Evolutionary conservation across 225 moss, liverwort and hornwort genomes (phyloP).

Genomic region (Anthoceros angustus): DNA sequence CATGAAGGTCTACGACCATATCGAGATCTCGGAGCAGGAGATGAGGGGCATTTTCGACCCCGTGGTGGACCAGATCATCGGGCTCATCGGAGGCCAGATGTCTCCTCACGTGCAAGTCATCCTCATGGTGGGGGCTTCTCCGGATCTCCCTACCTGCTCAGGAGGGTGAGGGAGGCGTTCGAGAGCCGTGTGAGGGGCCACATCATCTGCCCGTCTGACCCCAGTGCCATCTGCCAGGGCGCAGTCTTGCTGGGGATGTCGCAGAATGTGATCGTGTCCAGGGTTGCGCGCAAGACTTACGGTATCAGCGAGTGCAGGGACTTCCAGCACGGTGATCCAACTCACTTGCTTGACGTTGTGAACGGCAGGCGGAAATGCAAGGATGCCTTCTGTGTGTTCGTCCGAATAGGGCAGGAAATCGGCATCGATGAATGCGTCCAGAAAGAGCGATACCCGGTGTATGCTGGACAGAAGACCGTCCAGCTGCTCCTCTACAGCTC

Average conservation of each 20-base stretch:
- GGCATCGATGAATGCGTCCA: conserved; percentile 13
- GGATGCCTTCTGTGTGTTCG: conserved; percentile 8
- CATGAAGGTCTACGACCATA: conserved; percentile 38
- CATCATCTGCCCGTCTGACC: conserved; percentile 32
- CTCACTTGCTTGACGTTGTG: conserved; percentile 14
- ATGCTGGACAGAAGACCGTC: conserved; percentile 11
- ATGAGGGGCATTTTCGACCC: conserved; percentile 34
- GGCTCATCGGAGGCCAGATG: conserved; percentile 25
- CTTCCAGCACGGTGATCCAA: conserved; percentile 12
- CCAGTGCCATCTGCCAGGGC: conserved; percentile 35
- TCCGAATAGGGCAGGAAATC: conserved; percentile 12
- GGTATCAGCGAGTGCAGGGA: conserved; percentile 15
- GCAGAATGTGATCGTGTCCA: conserved; percentile 19
- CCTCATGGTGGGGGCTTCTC: conserved; percentile 52
- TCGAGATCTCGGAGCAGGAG: conserved; percentile 21
- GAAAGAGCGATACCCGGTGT: conserved; percentile 11
- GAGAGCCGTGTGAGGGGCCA: conserved; percentile 10
- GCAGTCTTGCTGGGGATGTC: conserved; percentile 36
- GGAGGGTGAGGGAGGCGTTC: conserved; percentile 29
- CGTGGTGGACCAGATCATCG: conserved; percentile 19
- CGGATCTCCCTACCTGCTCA: conserved; percentile 38
- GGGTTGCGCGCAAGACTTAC: conserved; percentile 31
- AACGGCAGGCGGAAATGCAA: conserved; percentile 14
- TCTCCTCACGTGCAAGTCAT: conserved; percentile 16
- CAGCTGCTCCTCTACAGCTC: conserved; percentile 23